Base-by-base conservation (phyloP, 2,329 filamentous ascomycete species). In the Fusarium ramigenum region DNA sequence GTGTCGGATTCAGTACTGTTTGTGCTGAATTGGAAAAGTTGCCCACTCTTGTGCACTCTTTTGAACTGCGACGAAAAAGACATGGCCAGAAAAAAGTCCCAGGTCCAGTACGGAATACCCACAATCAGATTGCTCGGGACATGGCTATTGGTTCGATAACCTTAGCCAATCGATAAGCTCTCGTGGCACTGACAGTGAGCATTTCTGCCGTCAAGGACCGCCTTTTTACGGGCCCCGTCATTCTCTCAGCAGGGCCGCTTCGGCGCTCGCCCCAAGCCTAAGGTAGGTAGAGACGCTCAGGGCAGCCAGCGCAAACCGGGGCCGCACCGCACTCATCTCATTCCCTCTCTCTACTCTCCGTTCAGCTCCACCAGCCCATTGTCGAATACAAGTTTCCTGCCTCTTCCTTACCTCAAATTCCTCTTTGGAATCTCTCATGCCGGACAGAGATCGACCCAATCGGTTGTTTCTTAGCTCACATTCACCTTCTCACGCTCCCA, bases 171-270 rank as follows among this genome's bases (percentile, higher is more conserved):
- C 36, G 66, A 68, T 69, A 68, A 69, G 56, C 56, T 63, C 64
- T 63, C 37, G 49, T 63, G 32, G 49, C 34, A 36, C 39, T 46
- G 23, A 15, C 9, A 25, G 28, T 52, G 66, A 69, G 49, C 36
- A 42, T 70, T 81, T 80, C 77, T 82, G 80, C 81, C 81, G 40
- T 15, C 4, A 2, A 39, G 43, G 61, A 80, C 81, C 80, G 80
- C 79, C 68, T 64, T 66, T 72, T 63, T 54, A 32, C 37, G 25
- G 52, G 62, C 71, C 72, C 77, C 77, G 75, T 80, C 77, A 79
- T 78, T 74, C 69, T 73, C 73, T 79, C 73, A 76, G 72, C 78
- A 49, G 28, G 28, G 46, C 80, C 78, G 79, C 78, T 76, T 63
- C 39, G 70, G 60, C 49, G 70, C 59, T 61, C 61, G 63, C 73